Percentiles rank a stretch among this genome's conserved stretches.
phyloP scores from a whole-genome alignment of 2,329 filamentous ascomycete genomes.

The Ciborinia camelliae region DNA sequence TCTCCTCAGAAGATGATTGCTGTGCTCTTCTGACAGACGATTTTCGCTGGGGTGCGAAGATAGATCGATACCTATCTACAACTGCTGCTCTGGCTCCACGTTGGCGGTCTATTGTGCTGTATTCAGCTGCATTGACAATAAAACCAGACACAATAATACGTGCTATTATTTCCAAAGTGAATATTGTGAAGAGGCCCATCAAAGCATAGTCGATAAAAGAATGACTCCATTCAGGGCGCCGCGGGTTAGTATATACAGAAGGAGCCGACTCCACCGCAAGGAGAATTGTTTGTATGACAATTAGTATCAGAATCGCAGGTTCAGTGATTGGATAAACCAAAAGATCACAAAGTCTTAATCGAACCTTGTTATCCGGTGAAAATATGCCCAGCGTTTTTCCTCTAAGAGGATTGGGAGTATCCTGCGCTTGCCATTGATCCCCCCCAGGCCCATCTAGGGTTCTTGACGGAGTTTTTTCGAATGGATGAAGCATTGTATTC shows the following conservation, averaged over 20 bases:
- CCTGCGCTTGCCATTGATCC: slow-evolving; percentile 31
- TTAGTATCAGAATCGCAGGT: slow-evolving; percentile 79
- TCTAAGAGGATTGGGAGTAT: slow-evolving; percentile 70
- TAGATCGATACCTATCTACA: slow-evolving; percentile 68
- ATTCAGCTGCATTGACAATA: slow-evolving; percentile 83
- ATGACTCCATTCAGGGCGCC: slow-evolving; percentile 63
- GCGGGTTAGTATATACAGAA: slow-evolving; percentile 61
- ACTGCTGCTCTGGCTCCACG: slow-evolving; percentile 72
- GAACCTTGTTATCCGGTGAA: slow-evolving; percentile 69
- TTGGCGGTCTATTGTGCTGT: slow-evolving; percentile 82
- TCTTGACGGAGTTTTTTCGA: slow-evolving; percentile 31
- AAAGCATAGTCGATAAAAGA: slow-evolving; percentile 50
- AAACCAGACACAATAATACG: slow-evolving; percentile 92
- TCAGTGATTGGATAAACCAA: slow-evolving; percentile 85
- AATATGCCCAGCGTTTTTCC: slow-evolving; percentile 87
- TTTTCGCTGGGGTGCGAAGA: slow-evolving; percentile 80
- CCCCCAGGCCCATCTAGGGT: slow-evolving; percentile 11
- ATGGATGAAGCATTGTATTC: slow-evolving; percentile 30
- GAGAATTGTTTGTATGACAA: slow-evolving; percentile 83
- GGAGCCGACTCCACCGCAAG: slow-evolving; percentile 77
- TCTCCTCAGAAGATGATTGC: slow-evolving; percentile 22
- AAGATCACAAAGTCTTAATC: slow-evolving; percentile 74
- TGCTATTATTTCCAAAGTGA: slow-evolving; percentile 79
- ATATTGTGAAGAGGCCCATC: slow-evolving; percentile 79
- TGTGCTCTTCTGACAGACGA: slow-evolving; percentile 29